Evolutionary conservation across 129 eudicot genomes (phyloP).

Genomic region (Centrapalus pauciflorus): DNA sequence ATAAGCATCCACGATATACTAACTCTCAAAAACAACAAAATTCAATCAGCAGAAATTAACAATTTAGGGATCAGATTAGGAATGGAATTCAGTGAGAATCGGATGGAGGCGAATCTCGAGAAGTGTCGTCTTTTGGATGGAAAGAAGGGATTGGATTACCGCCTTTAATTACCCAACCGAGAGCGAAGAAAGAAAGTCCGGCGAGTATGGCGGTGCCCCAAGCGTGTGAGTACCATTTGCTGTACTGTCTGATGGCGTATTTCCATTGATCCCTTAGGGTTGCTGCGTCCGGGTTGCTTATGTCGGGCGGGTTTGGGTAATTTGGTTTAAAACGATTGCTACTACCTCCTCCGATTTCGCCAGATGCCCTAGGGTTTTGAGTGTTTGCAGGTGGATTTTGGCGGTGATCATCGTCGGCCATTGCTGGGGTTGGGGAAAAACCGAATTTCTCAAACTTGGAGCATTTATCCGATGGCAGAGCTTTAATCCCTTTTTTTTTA

Average conservation of each 20-base stretch:
- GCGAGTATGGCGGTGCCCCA: constrained; percentile 99
- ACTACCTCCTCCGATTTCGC: constrained; percentile 13
- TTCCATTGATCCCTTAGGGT: constrained; percentile 74
- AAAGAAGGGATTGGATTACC: constrained; percentile 79
- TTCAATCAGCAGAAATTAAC: neutral
- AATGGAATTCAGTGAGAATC: constrained; percentile 11
- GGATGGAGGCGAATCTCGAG: constrained; percentile 6
- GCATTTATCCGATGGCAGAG: too few relatives aligned
- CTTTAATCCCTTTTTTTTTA: too few relatives aligned
- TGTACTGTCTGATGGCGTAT: constrained; percentile 74
- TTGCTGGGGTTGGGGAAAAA: neutral
- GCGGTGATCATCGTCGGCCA: neutral
- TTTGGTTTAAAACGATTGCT: constrained; percentile 17
- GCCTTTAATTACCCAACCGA: constrained; percentile 95
- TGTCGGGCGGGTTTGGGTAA: constrained; percentile 66
- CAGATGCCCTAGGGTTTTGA: constrained; percentile 10
- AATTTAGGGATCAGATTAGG: neutral
- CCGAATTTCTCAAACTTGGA: constrained; percentile 36
- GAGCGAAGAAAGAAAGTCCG: constrained; percentile 83
- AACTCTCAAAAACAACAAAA: neutral
- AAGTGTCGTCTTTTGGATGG: neutral
- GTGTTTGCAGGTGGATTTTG: neutral
- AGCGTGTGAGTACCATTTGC: constrained; percentile 92
- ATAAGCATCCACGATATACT: too few relatives aligned
- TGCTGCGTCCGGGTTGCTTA: constrained; percentile 62